These are phyloP conservation scores for Chloromonas sp. DNA, from an alignment of 163 green algal species.

Conservation along the genomic window DNA sequence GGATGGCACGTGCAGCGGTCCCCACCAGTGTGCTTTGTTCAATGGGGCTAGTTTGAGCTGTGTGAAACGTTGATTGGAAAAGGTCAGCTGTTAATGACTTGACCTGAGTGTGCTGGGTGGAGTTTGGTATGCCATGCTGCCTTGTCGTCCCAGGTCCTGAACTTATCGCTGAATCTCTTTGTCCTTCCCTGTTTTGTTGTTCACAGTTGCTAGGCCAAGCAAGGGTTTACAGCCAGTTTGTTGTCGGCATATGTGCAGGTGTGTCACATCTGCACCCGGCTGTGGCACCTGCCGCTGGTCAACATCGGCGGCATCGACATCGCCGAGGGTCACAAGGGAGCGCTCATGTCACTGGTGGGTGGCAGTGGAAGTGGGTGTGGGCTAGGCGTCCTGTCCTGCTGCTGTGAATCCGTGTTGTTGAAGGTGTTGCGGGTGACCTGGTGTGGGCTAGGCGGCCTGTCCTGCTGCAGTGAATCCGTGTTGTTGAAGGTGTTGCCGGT, in stretches of 20 bases:
- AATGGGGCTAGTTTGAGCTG: no score
- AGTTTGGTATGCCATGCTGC: no score
- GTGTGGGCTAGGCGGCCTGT: no score
- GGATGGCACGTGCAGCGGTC: no score
- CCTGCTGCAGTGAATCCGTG: not conserved
- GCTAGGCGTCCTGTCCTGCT: no score
- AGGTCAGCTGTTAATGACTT: no score
- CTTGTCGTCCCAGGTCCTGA: no score
- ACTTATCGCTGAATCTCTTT: not conserved
- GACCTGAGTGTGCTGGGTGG: no score
- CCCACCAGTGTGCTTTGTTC: no score
- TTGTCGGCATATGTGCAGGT: conserved; percentile 10
- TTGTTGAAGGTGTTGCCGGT: not conserved
- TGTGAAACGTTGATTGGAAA: no score
- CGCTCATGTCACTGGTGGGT: conserved; percentile 52
- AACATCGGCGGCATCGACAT: conserved; percentile 43
- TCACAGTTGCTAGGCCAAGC: no score
- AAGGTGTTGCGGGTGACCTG: not conserved
- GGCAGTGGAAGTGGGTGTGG: conserved; percentile 18
- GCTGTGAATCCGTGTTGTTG: not conserved
- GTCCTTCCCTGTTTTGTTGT: not conserved
- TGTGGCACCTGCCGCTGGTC: conserved; percentile 31
- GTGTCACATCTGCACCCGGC: conserved; percentile 10
- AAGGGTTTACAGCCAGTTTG: not conserved
- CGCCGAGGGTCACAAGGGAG: conserved; percentile 37